Base-by-base conservation (phyloP, 2,329 filamentous ascomycete species). In the Botrytis porri region DNA sequence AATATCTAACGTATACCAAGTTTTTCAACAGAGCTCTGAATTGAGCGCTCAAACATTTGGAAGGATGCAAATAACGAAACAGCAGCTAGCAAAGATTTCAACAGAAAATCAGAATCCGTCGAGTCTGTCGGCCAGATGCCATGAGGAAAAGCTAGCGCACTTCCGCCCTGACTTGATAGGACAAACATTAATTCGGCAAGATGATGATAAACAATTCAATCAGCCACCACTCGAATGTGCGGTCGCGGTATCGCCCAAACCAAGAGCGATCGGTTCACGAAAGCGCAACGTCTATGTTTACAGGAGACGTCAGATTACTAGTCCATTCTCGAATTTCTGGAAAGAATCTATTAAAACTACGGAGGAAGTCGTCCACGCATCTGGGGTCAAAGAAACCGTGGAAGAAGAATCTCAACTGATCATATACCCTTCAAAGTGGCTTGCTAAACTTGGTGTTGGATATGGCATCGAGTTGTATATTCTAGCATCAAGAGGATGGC, bases 361-460 rank as follows among this genome's bases (percentile, higher is more conserved):
- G 5, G 29, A 65, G 12, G n/a, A 6, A 10, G 29, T 51, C 29
- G 18, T 57, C 12, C 45, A 57, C 54, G 22, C 45, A 2, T 69
- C 48, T 1, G 65, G 65, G 5, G 7, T 14, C 20, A 67, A n/a
- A 14, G 10, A 69, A 32, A 57, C 0, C 29, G 48, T 57, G 6
- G 10, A 69, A 12, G 37, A 2, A 14, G 32, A 43, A 59, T 59
- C 43, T 10, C 45, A 67, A 54, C 10, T 45, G 2, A 64, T 64
- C 1, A 0, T 65, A 1, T 65, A 48, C 41, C 41, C 62, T 14
- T 67, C 45, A 37, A 37, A 29, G 64, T 54, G 45, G 64, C 45
- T 67, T 39, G 4, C 45, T 0, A 54, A 22, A 1, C 0, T 39
- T 57, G 65, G 65, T 3, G 1, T 67, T 0, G n/a, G 0, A 3